These are phyloP conservation scores for Xylaria cubensis DNA, from an alignment of 495 filamentous ascomycete species.

Conservation along the genomic window DNA sequence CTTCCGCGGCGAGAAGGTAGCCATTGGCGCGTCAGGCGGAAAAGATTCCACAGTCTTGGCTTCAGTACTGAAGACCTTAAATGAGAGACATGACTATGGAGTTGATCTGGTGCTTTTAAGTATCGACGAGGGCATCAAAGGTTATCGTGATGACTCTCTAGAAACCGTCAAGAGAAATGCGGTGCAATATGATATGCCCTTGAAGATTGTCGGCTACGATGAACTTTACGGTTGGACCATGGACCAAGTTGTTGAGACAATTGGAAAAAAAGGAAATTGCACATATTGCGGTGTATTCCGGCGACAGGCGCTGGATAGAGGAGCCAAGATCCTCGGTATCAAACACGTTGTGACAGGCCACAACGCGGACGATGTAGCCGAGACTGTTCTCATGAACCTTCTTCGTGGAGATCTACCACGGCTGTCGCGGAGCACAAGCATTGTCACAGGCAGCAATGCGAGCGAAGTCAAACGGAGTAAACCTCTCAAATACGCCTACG, in stretches of 20 bases:
- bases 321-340: constrained; percentile 85
- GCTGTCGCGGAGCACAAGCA: constrained; percentile 87
- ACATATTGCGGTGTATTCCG: constrained; percentile 98
- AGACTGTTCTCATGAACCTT: constrained; percentile 97
- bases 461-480: constrained; percentile 90
- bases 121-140: constrained; percentile 96
- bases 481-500: constrained; percentile 96
- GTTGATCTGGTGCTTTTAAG: constrained; percentile 85
- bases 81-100: constrained; percentile 86
- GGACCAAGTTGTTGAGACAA: constrained; percentile 94
- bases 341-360: constrained; percentile 96
- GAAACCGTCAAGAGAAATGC: constrained; percentile 97
- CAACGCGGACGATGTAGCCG: constrained; percentile 98
- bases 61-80: constrained; percentile 91
- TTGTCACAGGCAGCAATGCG: constrained; percentile 77
- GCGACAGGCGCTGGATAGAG: constrained; percentile 91
- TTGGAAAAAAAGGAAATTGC: constrained; percentile 98
- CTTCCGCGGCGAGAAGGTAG: constrained; percentile 81
- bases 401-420: constrained; percentile 88
- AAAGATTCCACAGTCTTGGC: constrained; percentile 98
- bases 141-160: constrained; percentile 92
- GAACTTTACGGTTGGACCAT: constrained; percentile 99
- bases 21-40: constrained; percentile 94
- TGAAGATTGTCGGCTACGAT: constrained; percentile 89
- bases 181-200: constrained; percentile 83